Conservation (phyloP, 441 rosid species). For the Melastoma candidum region DNA sequence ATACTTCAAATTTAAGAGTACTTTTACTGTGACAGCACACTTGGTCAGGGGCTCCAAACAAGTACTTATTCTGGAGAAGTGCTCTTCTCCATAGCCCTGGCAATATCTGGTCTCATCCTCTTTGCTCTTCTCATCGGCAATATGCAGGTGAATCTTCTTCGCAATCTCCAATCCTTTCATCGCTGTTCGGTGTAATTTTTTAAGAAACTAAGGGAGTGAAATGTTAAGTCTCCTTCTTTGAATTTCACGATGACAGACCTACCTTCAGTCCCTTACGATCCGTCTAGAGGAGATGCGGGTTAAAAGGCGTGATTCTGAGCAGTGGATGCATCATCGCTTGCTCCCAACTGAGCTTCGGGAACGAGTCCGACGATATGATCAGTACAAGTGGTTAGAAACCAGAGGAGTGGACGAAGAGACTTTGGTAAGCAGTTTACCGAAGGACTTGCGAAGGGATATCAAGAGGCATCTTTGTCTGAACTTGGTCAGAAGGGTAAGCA, state of each 20-base stretch:
- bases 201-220: background rate
- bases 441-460: constrained; percentile 87
- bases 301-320: constrained; percentile 92
- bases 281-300: constrained; percentile 96
- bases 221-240: constrained; percentile 3
- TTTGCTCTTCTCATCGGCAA: constrained; percentile 84
- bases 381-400: constrained; percentile 71
- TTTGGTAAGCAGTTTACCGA: constrained; percentile 71
- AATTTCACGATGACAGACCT: constrained; percentile 48
- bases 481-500: constrained; percentile 76
- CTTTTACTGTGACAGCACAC: constrained; percentile 36
- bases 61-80: constrained; percentile 67
- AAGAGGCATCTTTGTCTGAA: constrained; percentile 89
- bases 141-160: constrained; percentile 48
- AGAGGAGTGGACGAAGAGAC: constrained; percentile 69
- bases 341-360: constrained; percentile 67
- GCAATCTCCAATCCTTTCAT: background rate
- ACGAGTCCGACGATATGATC: constrained; percentile 59
- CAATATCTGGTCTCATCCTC: constrained; percentile 74
- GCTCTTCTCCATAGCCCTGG: constrained; percentile 71
- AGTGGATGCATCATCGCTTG: constrained; percentile 94
- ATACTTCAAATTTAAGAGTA: background rate
- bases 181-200: background rate
- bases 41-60: constrained; percentile 85
- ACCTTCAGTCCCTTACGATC: constrained; percentile 72